Conservation (phyloP, 768 basidiomycete species). For the Phanerodontia chrysosporium region DNA sequence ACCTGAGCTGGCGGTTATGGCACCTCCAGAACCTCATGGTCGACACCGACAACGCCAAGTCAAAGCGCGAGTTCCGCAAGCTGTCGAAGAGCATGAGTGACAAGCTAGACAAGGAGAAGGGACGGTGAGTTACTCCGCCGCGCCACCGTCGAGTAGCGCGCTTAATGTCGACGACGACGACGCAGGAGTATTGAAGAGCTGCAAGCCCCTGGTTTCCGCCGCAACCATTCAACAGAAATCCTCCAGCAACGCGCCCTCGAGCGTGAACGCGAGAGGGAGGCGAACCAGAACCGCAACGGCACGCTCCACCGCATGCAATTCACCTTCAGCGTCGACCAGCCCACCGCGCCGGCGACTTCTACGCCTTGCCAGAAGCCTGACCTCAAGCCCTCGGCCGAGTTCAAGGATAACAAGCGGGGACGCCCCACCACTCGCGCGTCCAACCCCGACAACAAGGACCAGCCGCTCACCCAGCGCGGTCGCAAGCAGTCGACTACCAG, state of each 20-base stretch:
- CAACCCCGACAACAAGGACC: conserved; percentile 35
- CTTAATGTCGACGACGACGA: not conserved
- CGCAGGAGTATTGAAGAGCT: conserved; percentile 82
- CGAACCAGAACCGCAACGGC: conserved; percentile 56
- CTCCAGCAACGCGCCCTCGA: conserved; percentile 78
- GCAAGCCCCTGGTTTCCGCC: conserved; percentile 77
- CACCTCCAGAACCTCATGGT: conserved; percentile 90
- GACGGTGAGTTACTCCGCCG: conserved; percentile 51
- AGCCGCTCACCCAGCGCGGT: conserved; percentile 32
- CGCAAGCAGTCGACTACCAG: conserved; percentile 22
- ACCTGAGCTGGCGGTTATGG: conserved; percentile 90
- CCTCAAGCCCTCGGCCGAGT: conserved; percentile 60
- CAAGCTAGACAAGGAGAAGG: conserved; percentile 91
- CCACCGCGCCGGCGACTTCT: conserved; percentile 40
- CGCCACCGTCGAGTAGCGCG: not conserved
- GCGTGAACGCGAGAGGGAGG: conserved; percentile 75
- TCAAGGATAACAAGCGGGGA: conserved; percentile 47
- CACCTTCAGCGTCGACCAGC: conserved; percentile 81
- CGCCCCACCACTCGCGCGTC: conserved; percentile 36
- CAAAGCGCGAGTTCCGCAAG: conserved; percentile 87
- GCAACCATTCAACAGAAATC: conserved; percentile 74
- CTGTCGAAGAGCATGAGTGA: conserved; percentile 87
- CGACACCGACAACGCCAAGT: conserved; percentile 84
- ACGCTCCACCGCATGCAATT: conserved; percentile 88
- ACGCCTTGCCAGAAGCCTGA: conserved; percentile 59